These are phyloP conservation scores for Phytopythium sindhum DNA, from an alignment of 352 stramenopile genomes.

Conservation along the genomic window DNA sequence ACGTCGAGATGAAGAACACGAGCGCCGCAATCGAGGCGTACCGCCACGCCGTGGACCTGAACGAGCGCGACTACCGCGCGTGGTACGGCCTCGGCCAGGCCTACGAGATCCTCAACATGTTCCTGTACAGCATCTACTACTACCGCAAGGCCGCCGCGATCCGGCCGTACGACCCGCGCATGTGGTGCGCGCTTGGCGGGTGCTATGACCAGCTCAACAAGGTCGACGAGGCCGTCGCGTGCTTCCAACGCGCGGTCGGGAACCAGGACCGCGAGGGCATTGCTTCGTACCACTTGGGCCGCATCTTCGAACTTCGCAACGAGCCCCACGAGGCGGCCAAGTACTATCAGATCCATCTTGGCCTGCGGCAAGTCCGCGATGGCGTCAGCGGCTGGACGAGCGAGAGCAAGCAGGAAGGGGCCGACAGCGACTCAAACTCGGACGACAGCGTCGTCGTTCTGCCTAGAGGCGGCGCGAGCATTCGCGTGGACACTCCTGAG, in stretches of 20 bases:
- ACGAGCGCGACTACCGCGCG: conserved; percentile 93
- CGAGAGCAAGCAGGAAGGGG: conserved; percentile 11
- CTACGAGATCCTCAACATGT: conserved; percentile 99
- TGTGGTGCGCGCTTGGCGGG: conserved; percentile 95
- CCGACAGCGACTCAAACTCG: neutral
- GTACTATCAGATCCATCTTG: conserved; percentile 73
- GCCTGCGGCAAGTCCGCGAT: conserved; percentile 29
- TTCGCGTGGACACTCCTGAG: conserved; percentile 63
- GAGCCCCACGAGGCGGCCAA: conserved; percentile 57
- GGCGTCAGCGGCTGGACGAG: neutral
- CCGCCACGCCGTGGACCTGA: conserved; percentile 91
- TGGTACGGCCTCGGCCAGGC: conserved; percentile 98
- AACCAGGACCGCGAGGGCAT: conserved; percentile 77
- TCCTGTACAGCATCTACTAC: conserved; percentile 98
- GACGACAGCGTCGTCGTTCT: conserved; percentile 18
- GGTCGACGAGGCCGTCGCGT: conserved; percentile 62
- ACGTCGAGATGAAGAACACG: conserved; percentile 98
- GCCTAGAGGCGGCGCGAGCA: conserved; percentile 26
- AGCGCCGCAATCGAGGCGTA: conserved; percentile 96
- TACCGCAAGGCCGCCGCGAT: conserved; percentile 95
- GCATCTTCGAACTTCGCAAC: conserved; percentile 46
- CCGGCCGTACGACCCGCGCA: conserved; percentile 96
- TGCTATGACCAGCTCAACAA: conserved; percentile 82
- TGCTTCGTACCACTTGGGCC: conserved; percentile 66
- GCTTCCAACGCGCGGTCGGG: conserved; percentile 69